A percentile compares a stretch with the other conserved stretches of the same genome.
These are phyloP conservation scores for Hysterium pulicare DNA, from an alignment of 2,329 filamentous ascomycete genomes.

Conservation along the genomic window DNA sequence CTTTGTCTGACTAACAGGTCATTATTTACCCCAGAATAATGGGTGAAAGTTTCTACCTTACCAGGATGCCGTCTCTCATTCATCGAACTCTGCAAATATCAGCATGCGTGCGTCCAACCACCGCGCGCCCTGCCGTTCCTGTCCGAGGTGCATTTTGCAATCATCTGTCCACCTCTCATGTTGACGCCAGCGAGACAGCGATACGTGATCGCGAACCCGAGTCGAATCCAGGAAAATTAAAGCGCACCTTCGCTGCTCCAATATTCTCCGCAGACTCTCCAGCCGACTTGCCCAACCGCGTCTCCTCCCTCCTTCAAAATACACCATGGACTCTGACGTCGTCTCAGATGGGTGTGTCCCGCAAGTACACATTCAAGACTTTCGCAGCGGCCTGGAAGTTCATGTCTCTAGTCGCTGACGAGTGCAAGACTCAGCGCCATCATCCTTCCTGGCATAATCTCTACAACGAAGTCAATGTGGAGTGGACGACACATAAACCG, in stretches of 20 bases:
- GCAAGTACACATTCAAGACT: constrained; percentile 25
- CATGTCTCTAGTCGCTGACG: constrained; percentile 31
- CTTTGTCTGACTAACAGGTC: constrained; percentile 16
- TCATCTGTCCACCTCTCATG: constrained; percentile 3
- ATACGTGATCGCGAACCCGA: no score
- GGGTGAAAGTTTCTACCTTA: constrained; percentile 9
- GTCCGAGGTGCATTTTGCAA: not conserved
- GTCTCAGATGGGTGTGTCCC: constrained; percentile 23
- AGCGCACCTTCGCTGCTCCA: no score
- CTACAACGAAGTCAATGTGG: constrained; percentile 30
- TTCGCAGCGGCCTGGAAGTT: constrained; percentile 33
- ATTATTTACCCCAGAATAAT: constrained; percentile 10
- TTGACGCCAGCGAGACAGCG: no score
- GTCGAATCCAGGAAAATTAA: no score
- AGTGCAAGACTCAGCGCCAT: constrained; percentile 31
- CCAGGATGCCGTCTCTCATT: constrained; percentile 5
- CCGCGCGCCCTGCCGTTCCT: not conserved
- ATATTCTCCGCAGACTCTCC: constrained; percentile 29
- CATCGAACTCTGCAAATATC: constrained; percentile 4
- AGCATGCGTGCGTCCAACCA: constrained; percentile 1
- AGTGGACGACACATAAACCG: constrained; percentile 37
- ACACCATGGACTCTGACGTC: constrained; percentile 22
- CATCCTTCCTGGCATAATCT: constrained; percentile 34
- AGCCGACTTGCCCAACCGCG: constrained; percentile 22
- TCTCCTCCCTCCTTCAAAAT: constrained; percentile 3